Conservation (phyloP, 1,284 basidiomycete genomes). For the Leccinum angustisporum region DNA sequence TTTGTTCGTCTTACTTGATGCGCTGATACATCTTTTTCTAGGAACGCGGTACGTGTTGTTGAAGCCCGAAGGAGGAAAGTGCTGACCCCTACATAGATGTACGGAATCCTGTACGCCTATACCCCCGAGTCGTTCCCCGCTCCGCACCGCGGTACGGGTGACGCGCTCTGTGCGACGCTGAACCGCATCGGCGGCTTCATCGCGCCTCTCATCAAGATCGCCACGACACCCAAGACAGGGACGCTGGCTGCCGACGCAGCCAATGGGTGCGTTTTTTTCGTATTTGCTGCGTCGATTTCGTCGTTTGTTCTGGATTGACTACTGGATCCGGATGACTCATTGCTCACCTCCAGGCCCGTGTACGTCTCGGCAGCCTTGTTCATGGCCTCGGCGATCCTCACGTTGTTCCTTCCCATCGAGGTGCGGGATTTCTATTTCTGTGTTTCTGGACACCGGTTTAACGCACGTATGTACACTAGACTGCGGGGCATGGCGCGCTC, state of each 20-base stretch:
- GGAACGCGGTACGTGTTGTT: conserved; percentile 30
- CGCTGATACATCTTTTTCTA: conserved; percentile 24
- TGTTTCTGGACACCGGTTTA: background rate
- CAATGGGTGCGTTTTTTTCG: conserved; percentile 33
- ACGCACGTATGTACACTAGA: conserved; percentile 10
- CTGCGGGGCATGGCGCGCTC: conserved; percentile 25
- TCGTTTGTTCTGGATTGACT: background rate
- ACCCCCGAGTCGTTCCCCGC: conserved; percentile 68
- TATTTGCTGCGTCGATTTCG: background rate
- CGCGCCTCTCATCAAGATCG: conserved; percentile 53
- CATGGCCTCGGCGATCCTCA: conserved; percentile 46
- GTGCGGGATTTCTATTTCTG: conserved; percentile 31
- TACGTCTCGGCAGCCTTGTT: conserved; percentile 59
- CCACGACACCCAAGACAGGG: conserved; percentile 37
- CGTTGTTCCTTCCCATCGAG: conserved; percentile 58
- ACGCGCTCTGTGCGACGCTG: conserved; percentile 53
- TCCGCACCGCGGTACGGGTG: conserved; percentile 62
- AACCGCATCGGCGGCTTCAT: conserved; percentile 59
- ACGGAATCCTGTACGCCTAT: conserved; percentile 61
- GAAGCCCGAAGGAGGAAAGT: background rate
- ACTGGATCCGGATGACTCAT: background rate
- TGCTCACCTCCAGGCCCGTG: conserved; percentile 41
- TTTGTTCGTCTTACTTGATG: background rate
- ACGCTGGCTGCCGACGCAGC: conserved; percentile 38
- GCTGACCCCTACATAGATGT: conserved; percentile 41